A percentile compares a stretch with the other conserved stretches of the same genome.
These are phyloP conservation scores for Heritiera fomes DNA, from an alignment of 345 rosid species.

Conservation along the genomic window DNA sequence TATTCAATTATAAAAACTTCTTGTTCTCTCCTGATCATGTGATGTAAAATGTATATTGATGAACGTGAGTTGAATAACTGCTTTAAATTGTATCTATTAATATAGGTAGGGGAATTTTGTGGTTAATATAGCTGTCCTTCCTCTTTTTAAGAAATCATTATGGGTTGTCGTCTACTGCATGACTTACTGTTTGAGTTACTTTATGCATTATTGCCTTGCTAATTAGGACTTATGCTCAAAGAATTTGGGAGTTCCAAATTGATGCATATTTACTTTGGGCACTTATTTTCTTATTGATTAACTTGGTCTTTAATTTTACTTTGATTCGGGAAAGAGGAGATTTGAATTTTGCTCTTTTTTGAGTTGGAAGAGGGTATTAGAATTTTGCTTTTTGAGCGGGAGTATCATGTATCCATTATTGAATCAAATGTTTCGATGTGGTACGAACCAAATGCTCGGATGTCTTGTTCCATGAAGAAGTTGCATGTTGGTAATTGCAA, in stretches of 20 bases:
- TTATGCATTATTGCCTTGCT: not conserved
- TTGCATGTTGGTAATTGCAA: too few relatives aligned
- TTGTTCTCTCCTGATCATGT: conserved; percentile 15
- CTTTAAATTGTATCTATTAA: not conserved
- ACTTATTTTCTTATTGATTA: not conserved
- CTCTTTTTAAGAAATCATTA: not conserved
- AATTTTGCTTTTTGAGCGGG: too few relatives aligned
- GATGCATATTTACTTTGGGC: not conserved
- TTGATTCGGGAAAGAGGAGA: too few relatives aligned
- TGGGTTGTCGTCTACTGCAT: not conserved
- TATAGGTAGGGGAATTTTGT: not conserved
- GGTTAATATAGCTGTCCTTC: not conserved
- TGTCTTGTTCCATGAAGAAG: too few relatives aligned
- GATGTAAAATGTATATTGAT: conserved; percentile 25
- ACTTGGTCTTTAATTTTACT: too few relatives aligned
- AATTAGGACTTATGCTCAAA: not conserved
- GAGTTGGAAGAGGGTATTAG: too few relatives aligned
- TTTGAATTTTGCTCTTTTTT: not conserved
- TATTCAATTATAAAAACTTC: not conserved
- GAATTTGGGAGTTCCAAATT: not conserved
- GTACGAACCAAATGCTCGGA: too few relatives aligned
- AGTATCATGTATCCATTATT: too few relatives aligned
- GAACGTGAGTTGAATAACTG: conserved; percentile 21
- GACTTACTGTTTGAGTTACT: not conserved
- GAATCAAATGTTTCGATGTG: too few relatives aligned